These are phyloP conservation scores for Capsaspora owczarzaki DNA, from an alignment of 78 protist species.

Conservation along the genomic window DNA sequence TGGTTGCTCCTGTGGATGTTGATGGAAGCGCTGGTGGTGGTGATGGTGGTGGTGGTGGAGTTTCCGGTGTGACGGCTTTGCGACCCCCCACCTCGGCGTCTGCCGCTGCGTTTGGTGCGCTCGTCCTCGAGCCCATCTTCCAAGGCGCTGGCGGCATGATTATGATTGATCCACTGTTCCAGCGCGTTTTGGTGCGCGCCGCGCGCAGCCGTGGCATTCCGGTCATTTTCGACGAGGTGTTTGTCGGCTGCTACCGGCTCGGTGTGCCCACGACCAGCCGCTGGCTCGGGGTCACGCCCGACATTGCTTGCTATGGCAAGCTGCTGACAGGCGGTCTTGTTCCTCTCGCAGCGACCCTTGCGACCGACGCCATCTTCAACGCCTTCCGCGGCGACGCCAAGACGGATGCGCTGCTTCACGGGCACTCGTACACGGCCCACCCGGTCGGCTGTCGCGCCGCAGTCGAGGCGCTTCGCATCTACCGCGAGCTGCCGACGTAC, in stretches of 20 bases:
- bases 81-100: too few species aligned
- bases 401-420: slow-evolving; percentile 36
- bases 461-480: background rate
- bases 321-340: slow-evolving; percentile 33
- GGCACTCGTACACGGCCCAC: slow-evolving; percentile 41
- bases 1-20: too few species aligned
- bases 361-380: slow-evolving; percentile 26
- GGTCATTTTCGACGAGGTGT: slow-evolving; percentile 40
- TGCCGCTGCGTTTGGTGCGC: background rate
- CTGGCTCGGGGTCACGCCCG: slow-evolving; percentile 18
- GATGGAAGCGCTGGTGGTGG: too few species aligned
- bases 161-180: slow-evolving; percentile 34
- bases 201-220: slow-evolving; percentile 16
- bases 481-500: too few species aligned
- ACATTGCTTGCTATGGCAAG: slow-evolving; percentile 36
- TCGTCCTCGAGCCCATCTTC: background rate
- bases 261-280: background rate
- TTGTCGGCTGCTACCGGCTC: slow-evolving; percentile 27
- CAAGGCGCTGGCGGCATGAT: slow-evolving; percentile 49
- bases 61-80: too few species aligned
- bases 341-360: slow-evolving; percentile 32
- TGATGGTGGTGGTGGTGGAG: too few species aligned
- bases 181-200: slow-evolving; percentile 11
- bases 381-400: slow-evolving; percentile 2
- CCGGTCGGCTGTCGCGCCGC: slow-evolving; percentile 13